Base-by-base conservation (phyloP, 2,329 filamentous ascomycete genomes). In the Calonectria ilicicola region DNA sequence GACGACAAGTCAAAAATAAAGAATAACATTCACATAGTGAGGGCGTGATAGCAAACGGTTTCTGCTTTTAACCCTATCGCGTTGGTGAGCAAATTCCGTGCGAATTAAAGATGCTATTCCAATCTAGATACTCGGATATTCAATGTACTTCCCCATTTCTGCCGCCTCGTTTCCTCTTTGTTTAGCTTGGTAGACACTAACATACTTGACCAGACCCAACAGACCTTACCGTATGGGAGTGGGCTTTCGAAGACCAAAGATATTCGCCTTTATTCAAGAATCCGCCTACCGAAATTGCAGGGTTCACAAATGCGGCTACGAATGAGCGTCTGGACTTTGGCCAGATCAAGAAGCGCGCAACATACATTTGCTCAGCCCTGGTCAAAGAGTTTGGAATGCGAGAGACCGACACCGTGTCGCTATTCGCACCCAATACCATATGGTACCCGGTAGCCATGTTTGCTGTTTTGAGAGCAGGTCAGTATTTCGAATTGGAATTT, bases 361-460 rank as follows among this genome's bases (percentile, higher is more conserved):
- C 69, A 14, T 47, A 72, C 26, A 21, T 72, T 27, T 68, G 32
- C 12, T 68, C 65, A 2, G 58, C 69, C 14, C 23, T 72, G 38
- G 58, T 72, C 6, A 49, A 29, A 27, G 44, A 27, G 2, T 62
- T 64, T 56, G 65, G 65, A 14, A 26, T 72, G 21, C 27, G 49
- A 42, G 46, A 64, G 32, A 26, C 49, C 2, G 69, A 72, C n/a
- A 60, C 47, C 2, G 58, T 72, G 21, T 29, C 69, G 2, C 38
- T 72, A 1, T 72, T 72, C 35, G 64, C 56, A 40, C 56, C 26
- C 12, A 72, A 68, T 19, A 64, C 64, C 35, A 65, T 72, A 60
- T 72, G 69, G 69, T 72, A 72, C 21, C 69, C 69, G 7, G 65
- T 72, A 32, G 69, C 69, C 46, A 56, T 72, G 58, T 72, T 72